Evolutionary conservation across 1,284 basidiomycete species (phyloP), one percentile per base, ranked within the genome.

Genomic region (Apiotrichum laibachii): DNA sequence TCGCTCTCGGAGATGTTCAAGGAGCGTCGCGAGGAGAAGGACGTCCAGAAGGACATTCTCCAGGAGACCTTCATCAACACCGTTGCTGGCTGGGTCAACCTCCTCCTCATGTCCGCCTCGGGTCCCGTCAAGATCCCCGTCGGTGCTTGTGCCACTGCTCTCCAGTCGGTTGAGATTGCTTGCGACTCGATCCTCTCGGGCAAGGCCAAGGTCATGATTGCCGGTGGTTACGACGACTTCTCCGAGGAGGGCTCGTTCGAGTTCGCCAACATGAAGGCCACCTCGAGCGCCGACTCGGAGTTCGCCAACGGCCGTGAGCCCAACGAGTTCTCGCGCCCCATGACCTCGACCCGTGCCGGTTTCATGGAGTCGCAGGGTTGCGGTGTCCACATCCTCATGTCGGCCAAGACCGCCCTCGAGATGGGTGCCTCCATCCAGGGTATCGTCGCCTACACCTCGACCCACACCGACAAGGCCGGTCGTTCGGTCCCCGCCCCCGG

Each of bases 61-160:
- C 96, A 99, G 79, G 95, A 99, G 80, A 99, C 95, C 86, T 95
- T 96, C 83, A 96, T 96, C 82, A 96, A 96, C 80, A 95, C 93
- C 2, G 92, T 92, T 45, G 92, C 96, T 59, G 96, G 95, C 57
- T 99, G 95, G 96, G 85, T 97, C 74, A 98, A 99, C 79, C 79
- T 99, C 47, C 83, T 99, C 13, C 84, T 98, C 11, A 79, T 98
- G 76, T 97, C 94, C 1, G 94, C 94, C 2, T 90, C 88, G 68
- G 95, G 95, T 59, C 95, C 95, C 9, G 91, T 99, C 80, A 98
- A 98, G 83, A 97, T 97, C 68, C 94, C 95, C 50, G 96, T 99
- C 63, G 95, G 96, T 67, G 96, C 96, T 64, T 99, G 95, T 72
- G 96, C 96, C 26, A 99, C 95, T 13, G 95, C 94, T 22, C 83